Conservation (phyloP, 148 eudicot genomes). For the Vaccinium corymbosum region DNA sequence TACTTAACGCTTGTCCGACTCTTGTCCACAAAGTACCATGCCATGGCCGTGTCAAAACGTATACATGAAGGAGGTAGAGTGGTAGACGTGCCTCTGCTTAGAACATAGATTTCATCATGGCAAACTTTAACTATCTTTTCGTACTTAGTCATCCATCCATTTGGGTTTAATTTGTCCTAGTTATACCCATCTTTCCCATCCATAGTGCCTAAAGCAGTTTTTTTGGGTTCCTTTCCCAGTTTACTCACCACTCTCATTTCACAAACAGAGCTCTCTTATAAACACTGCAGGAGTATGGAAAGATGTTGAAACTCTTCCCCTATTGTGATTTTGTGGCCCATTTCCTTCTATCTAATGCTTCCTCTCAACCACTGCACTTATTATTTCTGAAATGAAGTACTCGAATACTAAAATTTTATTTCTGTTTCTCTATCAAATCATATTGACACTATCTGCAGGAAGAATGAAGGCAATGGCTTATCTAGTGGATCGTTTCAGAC, state of each 20-base stretch:
- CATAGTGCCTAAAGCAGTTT: not conserved
- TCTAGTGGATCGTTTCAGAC: constrained; percentile 11
- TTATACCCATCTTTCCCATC: not conserved
- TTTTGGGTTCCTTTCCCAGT: not conserved
- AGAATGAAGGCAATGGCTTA: constrained; percentile 13
- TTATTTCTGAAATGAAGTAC: not conserved
- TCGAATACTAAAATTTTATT: not conserved
- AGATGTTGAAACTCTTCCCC: constrained; percentile 7
- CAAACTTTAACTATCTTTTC: not conserved
- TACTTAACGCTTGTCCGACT: not conserved
- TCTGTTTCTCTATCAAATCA: not conserved
- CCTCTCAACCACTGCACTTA: not conserved
- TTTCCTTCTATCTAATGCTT: not conserved
- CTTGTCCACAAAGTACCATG: not conserved
- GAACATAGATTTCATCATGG: not conserved
- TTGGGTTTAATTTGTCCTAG: not conserved
- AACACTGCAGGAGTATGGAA: not conserved
- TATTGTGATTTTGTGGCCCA: not conserved
- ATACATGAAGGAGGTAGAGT: not conserved
- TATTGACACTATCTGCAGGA: constrained; percentile 16
- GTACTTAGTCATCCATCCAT: not conserved
- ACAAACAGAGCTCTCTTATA: not conserved
- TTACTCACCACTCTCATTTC: not conserved
- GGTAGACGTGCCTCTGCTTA: not conserved
- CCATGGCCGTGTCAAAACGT: no score